Evolutionary conservation across 805 yeast genomes (phyloP), one percentile per base, ranked within the genome.

Genomic region (Pichia cephalocereana): DNA sequence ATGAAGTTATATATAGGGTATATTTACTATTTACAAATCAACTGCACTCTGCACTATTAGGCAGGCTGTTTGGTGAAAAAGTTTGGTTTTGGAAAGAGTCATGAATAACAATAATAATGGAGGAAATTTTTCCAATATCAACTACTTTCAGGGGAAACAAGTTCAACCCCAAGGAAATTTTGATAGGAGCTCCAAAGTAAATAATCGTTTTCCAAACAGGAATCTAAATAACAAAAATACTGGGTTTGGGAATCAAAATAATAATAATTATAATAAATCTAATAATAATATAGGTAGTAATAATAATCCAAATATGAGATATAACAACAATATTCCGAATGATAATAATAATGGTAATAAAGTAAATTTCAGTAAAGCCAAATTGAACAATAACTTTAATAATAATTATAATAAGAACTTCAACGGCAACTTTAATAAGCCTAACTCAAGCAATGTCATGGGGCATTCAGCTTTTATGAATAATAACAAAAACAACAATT

Each of bases 41-140:
- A 10, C 32, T 30, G 11, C 32, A 30, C 2, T 30, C 32, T 30
- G 32, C 32, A 12, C 3, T 30, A 30, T 30, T 11, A 10, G 14
- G 32, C 32, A 30, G 32, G 6, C 32, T 30, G 32, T 10, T 30
- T 30, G 14, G 11, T 30, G 14, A 11, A 12, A 30, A 30, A 14
- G 32, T 23, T 23, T 23, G 26, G 7, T 23, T 5, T 23, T 23
- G 26, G 32, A 30, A 30, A 34, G 12, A 14, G 26, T 23, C 26
- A 34, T 34, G 37, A 34, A 14, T 15, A 34, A 14, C n/a, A 34
- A 15, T 34, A 32, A 6, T 12, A 17, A 46, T 17, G 49, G 52
- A 26, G 53, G 54, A 6, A 52, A 43, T 30, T 57, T 58, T 40
- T 44, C 58, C 0, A 47, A 44, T 42, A 50, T 45, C n/a, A 59